Evolutionary conservation across 2,329 filamentous ascomycete genomes (phyloP), one percentile per base, ranked within the genome.

Genomic region (Colletotrichum tamarilloi): DNA sequence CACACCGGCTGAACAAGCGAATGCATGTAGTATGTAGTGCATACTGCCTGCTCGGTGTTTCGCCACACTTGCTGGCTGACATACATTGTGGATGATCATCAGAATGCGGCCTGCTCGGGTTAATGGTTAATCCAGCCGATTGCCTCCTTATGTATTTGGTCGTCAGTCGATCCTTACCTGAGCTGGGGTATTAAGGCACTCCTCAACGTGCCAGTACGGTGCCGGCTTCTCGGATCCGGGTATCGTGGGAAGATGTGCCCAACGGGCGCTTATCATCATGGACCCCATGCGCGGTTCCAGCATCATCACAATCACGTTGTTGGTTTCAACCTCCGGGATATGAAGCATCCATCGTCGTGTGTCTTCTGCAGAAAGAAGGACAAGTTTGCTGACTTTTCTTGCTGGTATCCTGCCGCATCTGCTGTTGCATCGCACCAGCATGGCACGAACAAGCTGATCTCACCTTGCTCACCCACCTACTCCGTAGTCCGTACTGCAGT

Each of bases 341-440:
- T 22, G 42, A 16, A 55, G 24, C 42, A 32, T n/a, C 22, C 53
- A 64, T 38, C 59, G 60, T 66, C 5, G 55, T 35, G 59, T 42
- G 26, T 42, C 28, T 14, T 52, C 16, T 19, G 38, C 38, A 42
- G 38, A 42, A 5, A 19, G 14, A 22, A 24, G 19, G 24, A 35
- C 24, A 12, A 57, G 42, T 53, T 42, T 38, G 53, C 42, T 59
- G 58, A 35, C 57, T 49, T 26, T 24, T 24, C 30, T 35, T 24
- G 30, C 42, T 52, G 26, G 11, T 59, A 49, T 55, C 30, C 35
- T 64, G 60, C 32, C 30, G 55, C 55, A 35, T 64, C 46, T 60
- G n/a, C 60, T 26, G 66, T 65, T 56, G 66, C 60, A 70, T 73
- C 55, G 67, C 70, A 62, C 67, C 60, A 73, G 70, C 70, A 73